phyloP scores from a whole-genome alignment of 2,329 filamentous ascomycete genomes.

The Aspergillus ochraceus region DNA sequence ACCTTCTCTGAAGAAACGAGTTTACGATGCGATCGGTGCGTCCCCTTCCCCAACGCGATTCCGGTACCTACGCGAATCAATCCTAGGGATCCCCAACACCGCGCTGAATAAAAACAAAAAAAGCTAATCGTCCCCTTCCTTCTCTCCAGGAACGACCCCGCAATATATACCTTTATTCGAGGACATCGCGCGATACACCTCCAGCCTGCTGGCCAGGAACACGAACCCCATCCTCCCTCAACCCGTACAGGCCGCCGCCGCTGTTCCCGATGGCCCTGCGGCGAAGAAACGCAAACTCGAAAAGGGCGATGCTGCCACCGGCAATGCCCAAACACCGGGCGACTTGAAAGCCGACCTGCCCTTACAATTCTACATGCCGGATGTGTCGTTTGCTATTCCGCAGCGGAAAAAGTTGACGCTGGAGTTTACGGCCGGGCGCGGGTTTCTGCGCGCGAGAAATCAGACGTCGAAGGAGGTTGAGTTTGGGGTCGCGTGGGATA shows the following conservation, averaged over 20 bases:
- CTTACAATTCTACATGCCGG: constrained; percentile 50
- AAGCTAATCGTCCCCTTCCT: constrained; percentile 1
- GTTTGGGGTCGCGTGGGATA: constrained; percentile 52
- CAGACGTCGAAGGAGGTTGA: constrained; percentile 54
- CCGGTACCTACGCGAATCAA: not conserved
- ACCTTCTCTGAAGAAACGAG: constrained; percentile 39
- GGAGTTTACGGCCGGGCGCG: constrained; percentile 50
- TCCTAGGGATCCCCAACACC: not conserved
- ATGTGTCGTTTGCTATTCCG: constrained; percentile 62
- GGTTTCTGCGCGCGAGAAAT: constrained; percentile 51
- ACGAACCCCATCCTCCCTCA: constrained; percentile 24
- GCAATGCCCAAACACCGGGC: constrained; percentile 29
- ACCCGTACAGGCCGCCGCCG: constrained; percentile 21
- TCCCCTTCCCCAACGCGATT: constrained; percentile 3
- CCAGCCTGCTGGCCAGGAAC: constrained; percentile 37
- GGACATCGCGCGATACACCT: constrained; percentile 51
- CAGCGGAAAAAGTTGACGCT: constrained; percentile 64
- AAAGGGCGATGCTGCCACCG: constrained; percentile 32
- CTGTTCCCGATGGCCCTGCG: constrained; percentile 33
- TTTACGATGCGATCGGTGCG: constrained; percentile 47
- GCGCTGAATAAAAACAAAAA: not conserved
- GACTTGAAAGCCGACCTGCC: constrained; percentile 35
- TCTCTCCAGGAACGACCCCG: constrained; percentile 34
- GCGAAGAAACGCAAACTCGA: constrained; percentile 53
- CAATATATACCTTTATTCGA: constrained; percentile 46